Conservation (phyloP, 176 grass and related monocot species). For the Puya raimondii region DNA sequence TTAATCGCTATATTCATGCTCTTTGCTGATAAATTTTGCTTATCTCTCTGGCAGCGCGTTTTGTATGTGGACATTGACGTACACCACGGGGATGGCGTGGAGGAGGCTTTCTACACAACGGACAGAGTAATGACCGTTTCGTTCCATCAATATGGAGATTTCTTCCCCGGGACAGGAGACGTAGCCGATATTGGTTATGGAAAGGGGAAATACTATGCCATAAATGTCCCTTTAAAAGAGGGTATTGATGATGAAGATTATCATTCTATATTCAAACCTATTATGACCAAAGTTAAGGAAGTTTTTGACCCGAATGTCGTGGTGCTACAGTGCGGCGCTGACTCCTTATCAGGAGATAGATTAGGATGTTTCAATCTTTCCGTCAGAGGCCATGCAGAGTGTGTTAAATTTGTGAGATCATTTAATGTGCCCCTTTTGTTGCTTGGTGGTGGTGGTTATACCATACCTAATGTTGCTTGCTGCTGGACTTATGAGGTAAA, state of each 20-base stretch:
- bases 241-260: slow-evolving; percentile 94
- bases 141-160: slow-evolving; percentile 96
- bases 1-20: background rate
- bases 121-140: slow-evolving; percentile 89
- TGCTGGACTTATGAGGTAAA: slow-evolving; percentile 99
- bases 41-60: slow-evolving; percentile 48
- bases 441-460: slow-evolving; percentile 88
- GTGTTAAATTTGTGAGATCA: slow-evolving; percentile 88
- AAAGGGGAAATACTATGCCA: slow-evolving; percentile 75
- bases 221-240: slow-evolving; percentile 82
- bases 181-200: slow-evolving; percentile 50
- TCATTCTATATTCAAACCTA: slow-evolving; percentile 85
- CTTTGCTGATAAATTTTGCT: background rate
- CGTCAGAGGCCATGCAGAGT: slow-evolving; percentile 77
- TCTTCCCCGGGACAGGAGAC: slow-evolving; percentile 81
- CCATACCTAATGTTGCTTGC: slow-evolving; percentile 77
- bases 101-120: slow-evolving; percentile 93
- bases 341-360: slow-evolving; percentile 83
- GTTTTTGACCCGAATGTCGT: slow-evolving; percentile 73
- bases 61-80: slow-evolving; percentile 93
- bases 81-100: slow-evolving; percentile 93
- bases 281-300: slow-evolving; percentile 90
- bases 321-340: slow-evolving; percentile 84
- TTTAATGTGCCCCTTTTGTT: slow-evolving; percentile 84
- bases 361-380: slow-evolving; percentile 95